phyloP scores from a whole-genome alignment of 768 basidiomycete species.

The Macrolepiota dolichaula region DNA sequence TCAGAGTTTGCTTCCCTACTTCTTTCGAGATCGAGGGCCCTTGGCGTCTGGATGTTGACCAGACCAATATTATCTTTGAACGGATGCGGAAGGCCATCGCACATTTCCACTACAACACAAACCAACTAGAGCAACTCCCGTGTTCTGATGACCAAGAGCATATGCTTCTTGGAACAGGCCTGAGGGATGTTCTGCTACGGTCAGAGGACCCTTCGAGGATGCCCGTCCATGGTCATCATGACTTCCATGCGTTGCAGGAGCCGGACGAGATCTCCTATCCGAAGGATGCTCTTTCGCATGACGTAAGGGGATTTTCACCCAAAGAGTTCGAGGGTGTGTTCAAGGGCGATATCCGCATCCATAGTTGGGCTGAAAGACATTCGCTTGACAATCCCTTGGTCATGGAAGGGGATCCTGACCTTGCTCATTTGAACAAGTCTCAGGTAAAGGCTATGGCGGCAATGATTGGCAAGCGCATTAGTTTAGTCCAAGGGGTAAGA shows the following conservation, averaged over 20 bases:
- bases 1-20: constrained; percentile 58
- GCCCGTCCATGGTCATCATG: background rate
- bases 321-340: constrained; percentile 47
- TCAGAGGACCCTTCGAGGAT: constrained; percentile 24
- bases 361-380: constrained; percentile 80
- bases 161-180: constrained; percentile 65
- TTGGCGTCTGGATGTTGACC: constrained; percentile 74
- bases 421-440: constrained; percentile 64
- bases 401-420: constrained; percentile 74
- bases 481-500: constrained; percentile 85
- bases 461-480: constrained; percentile 79
- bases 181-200: constrained; percentile 69
- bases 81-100: constrained; percentile 69
- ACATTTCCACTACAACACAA: constrained; percentile 53
- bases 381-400: constrained; percentile 51
- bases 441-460: constrained; percentile 81
- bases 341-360: constrained; percentile 68
- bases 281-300: constrained; percentile 11
- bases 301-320: constrained; percentile 1
- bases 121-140: constrained; percentile 29
- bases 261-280: constrained; percentile 15
- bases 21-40: constrained; percentile 36
- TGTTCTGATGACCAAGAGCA: constrained; percentile 37
- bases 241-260: constrained; percentile 13
- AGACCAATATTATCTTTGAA: constrained; percentile 59